These are phyloP conservation scores for Psidium friedrichsthalianum DNA, from an alignment of 345 rosid species.

Conservation along the genomic window DNA sequence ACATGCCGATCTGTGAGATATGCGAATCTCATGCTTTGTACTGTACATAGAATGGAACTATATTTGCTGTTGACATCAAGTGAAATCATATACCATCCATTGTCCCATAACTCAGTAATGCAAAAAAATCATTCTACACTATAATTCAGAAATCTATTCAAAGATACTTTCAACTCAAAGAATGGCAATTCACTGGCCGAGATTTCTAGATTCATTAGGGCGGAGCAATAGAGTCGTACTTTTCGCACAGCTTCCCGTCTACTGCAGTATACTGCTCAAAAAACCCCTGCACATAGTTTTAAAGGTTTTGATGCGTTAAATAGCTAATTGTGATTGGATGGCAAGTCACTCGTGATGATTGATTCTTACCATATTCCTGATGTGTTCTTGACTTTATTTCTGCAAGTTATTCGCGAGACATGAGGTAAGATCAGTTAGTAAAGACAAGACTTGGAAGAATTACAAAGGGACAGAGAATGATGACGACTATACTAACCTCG, in stretches of 20 bases:
- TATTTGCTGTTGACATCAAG: not conserved
- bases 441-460: not conserved
- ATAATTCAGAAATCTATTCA: not conserved
- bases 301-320: not conserved
- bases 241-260: not conserved
- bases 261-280: slow-evolving; percentile 3
- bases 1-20: not conserved
- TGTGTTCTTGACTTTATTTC: slow-evolving; percentile 1
- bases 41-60: not conserved
- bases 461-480: not conserved
- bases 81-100: not conserved
- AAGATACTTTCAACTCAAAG: not conserved
- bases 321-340: not conserved
- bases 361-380: slow-evolving; percentile 5
- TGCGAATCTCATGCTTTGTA: not conserved
- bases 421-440: not conserved
- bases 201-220: not conserved
- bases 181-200: not conserved
- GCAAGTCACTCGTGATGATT: not conserved
- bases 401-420: not conserved
- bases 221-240: not conserved
- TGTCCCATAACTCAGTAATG: not conserved
- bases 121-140: not conserved
- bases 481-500: slow-evolving; percentile 23
- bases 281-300: slow-evolving; percentile 3